A percentile compares a stretch with the other conserved stretches of the same genome.
Conservation (phyloP, 352 stramenopile species). For the Thalassiosira livingstoniorum region DNA sequence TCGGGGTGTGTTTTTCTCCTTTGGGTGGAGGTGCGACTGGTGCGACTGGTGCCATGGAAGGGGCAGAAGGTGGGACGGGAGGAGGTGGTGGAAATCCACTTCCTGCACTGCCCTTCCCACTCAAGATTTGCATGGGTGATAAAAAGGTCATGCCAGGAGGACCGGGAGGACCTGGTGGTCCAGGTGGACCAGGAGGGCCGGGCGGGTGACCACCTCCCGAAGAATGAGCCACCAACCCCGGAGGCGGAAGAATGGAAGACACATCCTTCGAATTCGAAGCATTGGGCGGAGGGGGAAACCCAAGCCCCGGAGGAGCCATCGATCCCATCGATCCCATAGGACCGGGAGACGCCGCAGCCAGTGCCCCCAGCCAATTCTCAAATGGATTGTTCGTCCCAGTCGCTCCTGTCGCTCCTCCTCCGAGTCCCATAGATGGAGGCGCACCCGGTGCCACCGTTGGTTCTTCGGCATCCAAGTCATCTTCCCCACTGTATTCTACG, state of each 20-base stretch:
- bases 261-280: no score
- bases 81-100: no score
- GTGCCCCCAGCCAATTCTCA: slow-evolving; percentile 81
- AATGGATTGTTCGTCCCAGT: slow-evolving; percentile 55
- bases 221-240: no score
- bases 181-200: no score
- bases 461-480: slow-evolving; percentile 31
- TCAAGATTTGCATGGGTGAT: slow-evolving; percentile 59
- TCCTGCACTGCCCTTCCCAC: slow-evolving; percentile 17
- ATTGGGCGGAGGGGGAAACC: slow-evolving; percentile 10
- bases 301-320: slow-evolving; percentile 36
- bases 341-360: slow-evolving; percentile 56
- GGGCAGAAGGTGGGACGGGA: background rate
- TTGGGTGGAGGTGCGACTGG: background rate
- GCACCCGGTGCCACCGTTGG: background rate
- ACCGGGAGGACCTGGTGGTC: background rate
- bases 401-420: no score
- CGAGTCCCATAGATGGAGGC: background rate
- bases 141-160: slow-evolving; percentile 38
- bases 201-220: no score
- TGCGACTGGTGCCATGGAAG: background rate
- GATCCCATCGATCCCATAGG: slow-evolving; percentile 10
- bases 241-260: no score
- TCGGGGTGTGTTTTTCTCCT: slow-evolving; percentile 6
- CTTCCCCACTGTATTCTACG: slow-evolving; percentile 46